Percentiles rank a stretch among this genome's conserved stretches.
Conservation (phyloP, 768 basidiomycete species). For the Strobilomyces confusus region DNA sequence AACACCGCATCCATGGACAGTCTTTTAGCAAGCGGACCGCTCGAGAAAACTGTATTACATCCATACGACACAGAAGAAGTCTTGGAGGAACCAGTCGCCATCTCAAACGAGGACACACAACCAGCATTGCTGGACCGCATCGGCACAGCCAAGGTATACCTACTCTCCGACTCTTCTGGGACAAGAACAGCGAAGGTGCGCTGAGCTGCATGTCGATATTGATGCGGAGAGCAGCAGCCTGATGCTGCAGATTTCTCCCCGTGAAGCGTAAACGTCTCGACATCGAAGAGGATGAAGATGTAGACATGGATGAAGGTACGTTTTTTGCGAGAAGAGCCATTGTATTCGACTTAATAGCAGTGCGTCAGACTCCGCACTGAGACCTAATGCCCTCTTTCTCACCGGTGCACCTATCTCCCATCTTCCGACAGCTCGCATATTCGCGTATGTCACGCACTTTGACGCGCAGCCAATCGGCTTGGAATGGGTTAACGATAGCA, state of each 20-base stretch:
- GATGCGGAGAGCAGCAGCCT: slow-evolving; percentile 37
- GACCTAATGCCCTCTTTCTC: slow-evolving; percentile 69
- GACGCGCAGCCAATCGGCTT: slow-evolving; percentile 69
- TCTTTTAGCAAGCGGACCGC: slow-evolving; percentile 33
- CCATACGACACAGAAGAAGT: slow-evolving; percentile 57
- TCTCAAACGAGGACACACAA: slow-evolving; percentile 26
- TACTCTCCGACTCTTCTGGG: slow-evolving; percentile 65
- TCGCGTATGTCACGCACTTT: slow-evolving; percentile 79
- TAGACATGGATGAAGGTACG: slow-evolving; percentile 33
- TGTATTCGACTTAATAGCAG: not conserved
- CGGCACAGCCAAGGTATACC: slow-evolving; percentile 68
- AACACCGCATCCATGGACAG: slow-evolving; percentile 44
- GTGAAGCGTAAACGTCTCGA: slow-evolving; percentile 47
- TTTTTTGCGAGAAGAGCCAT: slow-evolving; percentile 12
- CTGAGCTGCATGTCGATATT: slow-evolving; percentile 38
- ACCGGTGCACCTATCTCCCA: slow-evolving; percentile 68
- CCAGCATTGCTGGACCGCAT: slow-evolving; percentile 60
- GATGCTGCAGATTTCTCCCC: slow-evolving; percentile 36
- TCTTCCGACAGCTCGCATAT: slow-evolving; percentile 71
- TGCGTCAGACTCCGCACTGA: slow-evolving; percentile 42
- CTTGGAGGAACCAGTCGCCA: slow-evolving; percentile 28
- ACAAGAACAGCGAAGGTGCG: slow-evolving; percentile 71
- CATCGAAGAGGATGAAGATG: slow-evolving; percentile 34
- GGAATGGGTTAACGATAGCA: slow-evolving; percentile 85
- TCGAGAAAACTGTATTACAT: slow-evolving; percentile 33